Evolutionary conservation across 257 asterid species (phyloP), one percentile per base, ranked within the genome.

Genomic region (Solanum habrochaites): DNA sequence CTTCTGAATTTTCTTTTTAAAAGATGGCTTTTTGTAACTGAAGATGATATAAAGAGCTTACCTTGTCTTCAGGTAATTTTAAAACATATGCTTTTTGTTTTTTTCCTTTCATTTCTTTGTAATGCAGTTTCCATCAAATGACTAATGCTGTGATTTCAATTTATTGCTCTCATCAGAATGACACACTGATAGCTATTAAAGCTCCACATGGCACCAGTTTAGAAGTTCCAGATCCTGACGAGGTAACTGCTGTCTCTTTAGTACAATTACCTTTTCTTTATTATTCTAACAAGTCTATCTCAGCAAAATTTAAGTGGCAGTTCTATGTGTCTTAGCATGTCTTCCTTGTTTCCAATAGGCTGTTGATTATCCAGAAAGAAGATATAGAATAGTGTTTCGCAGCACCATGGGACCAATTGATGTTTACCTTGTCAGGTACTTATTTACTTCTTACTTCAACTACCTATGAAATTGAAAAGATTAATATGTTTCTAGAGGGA

Each of bases 201-300:
- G 98, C 99, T 93, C 99, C 99, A 37, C 99, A 93, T 89, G 99
- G 98, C 45, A 95, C 98, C 81, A 94, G 98, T 80, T 90, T 97
- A 91, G 97, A 95, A 92, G 99, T 95, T 85, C 98, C 98, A n/a
- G 98, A 94, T 86, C 99, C 98, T 37, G 98, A 94, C 58, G 98
- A 95, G 97, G 99, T 95, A 90, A 66, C 87, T 85, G 85, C 71
- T 37, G 87, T 73, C 86, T 40, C 47, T 85, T 85, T 40, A 40
- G 75, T 31, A 27, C 64, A 71, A 32, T 32, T 25, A 16, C 45
- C 10, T 81, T 25, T 47, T 60, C 40, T 27, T 64, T 45, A 20
- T 32, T 67, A 11, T 25, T 14, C 21, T 67, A 49, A 18, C 81
- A 85, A 43, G 43, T 64, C 14, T n/a, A 43, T 39, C 45, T 32